Base-by-base conservation (phyloP, 345 rosid genomes). In the Camelina laxa region DNA sequence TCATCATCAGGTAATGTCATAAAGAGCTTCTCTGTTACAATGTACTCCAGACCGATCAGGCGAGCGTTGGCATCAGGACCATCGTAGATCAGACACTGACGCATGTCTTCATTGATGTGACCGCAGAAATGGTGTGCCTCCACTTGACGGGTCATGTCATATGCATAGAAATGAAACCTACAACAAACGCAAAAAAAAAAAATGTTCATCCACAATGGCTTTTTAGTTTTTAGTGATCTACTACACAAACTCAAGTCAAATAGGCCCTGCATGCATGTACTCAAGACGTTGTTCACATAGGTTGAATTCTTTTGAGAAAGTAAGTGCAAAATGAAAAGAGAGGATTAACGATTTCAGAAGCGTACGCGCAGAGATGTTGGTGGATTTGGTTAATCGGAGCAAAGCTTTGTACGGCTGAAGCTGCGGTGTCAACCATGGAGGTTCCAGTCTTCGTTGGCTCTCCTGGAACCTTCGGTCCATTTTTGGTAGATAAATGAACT, bases 301-400 rank as follows among this genome's bases (percentile, higher is more conserved):
- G 24, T 17, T 49, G 12, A 16, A 16, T 16, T 39, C 11, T 35
- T 35, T 35, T 33, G 36, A 6, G 36, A 33, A 33, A 33, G 2
- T 33, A 8, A 33, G 1, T 33, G 2, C 7, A 1, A 49, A 48
- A 49, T 8, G 2, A 17, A 9, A 17, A 17, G 22, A 17, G 50
- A 17, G 22, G 22, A 17, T 17, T 17, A 48, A 48, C 21, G 12
- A 17, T 17, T 36, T 60, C 10, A 19, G 31, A 39, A 17, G 24
- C 39, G 54, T 80, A 90, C 93, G 98, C 93, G 90, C 96, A 91
- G 74, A 89, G 96, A 86, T 91, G 93, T 24, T 87, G 90, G 75
- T 93, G 97, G 76, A 91, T 86, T 69, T 84, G 82, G 78, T 84
- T 88, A 35, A 84, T 24, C 12, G 96, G 93, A 19, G 60, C 85